These are phyloP conservation scores for Daedalea quercina DNA, from an alignment of 768 basidiomycete genomes.

Conservation along the genomic window DNA sequence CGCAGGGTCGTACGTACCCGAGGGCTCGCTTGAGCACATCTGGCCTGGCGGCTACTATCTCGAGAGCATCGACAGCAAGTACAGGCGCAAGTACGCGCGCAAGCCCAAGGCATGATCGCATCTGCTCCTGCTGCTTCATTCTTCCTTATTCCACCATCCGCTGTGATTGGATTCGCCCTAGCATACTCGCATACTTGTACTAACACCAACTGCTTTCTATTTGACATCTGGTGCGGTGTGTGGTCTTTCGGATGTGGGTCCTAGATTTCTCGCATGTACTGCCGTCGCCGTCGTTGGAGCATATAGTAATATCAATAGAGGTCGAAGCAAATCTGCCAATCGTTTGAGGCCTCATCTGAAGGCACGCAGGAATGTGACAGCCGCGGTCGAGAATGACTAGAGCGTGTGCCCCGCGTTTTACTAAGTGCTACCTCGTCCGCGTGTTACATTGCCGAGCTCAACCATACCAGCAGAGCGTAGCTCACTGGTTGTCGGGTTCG, in stretches of 20 bases:
- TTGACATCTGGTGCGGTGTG: neutral
- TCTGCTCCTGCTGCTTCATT: neutral
- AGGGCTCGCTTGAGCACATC: conserved; percentile 85
- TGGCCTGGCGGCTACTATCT: conserved; percentile 95
- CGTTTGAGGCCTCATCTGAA: neutral
- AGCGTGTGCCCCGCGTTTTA: too few relatives aligned
- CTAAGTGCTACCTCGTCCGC: too few relatives aligned
- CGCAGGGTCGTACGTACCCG: conserved; percentile 74
- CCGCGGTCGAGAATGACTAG: too few relatives aligned
- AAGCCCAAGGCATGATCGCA: conserved; percentile 24
- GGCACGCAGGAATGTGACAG: too few relatives aligned
- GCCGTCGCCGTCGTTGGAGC: neutral
- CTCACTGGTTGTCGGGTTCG: too few relatives aligned
- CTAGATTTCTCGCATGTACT: neutral
- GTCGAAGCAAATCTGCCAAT: neutral
- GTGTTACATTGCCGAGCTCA: too few relatives aligned
- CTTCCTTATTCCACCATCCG: neutral
- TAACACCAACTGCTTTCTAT: neutral
- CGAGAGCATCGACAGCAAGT: conserved; percentile 82
- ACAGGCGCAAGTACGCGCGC: conserved; percentile 80
- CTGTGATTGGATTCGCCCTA: neutral
- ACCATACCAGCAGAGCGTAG: too few relatives aligned
- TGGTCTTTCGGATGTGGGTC: neutral
- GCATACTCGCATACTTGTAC: conserved; percentile 4
- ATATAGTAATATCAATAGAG: neutral